These are phyloP conservation scores for Colletotrichum cordylinicola DNA, from an alignment of 2,329 filamentous ascomycete genomes.

Conservation along the genomic window DNA sequence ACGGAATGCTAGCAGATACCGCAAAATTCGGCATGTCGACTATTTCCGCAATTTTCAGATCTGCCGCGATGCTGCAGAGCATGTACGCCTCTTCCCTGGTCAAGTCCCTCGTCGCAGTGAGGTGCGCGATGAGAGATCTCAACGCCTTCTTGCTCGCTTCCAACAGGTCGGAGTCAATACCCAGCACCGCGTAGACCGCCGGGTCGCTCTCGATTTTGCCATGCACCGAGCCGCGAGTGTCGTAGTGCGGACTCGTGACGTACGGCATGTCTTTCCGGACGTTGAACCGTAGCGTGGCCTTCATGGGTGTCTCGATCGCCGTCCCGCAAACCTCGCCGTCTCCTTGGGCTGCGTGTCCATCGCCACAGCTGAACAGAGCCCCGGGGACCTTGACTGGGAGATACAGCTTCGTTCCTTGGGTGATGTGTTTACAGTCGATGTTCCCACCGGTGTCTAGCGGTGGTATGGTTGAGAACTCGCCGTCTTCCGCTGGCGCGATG, in stretches of 20 bases:
- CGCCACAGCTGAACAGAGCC: conserved; percentile 58
- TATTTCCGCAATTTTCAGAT: conserved; percentile 56
- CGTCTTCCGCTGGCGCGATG: conserved; percentile 49
- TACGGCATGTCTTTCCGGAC: conserved; percentile 51
- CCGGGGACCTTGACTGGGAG: conserved; percentile 55
- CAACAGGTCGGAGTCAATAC: conserved; percentile 50
- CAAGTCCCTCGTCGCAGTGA: conserved; percentile 50
- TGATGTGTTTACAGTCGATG: conserved; percentile 57
- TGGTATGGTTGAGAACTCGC: conserved; percentile 54
- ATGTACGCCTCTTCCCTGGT: conserved; percentile 56
- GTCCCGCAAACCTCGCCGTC: conserved; percentile 61
- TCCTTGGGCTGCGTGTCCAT: conserved; percentile 60
- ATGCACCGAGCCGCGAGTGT: conserved; percentile 32
- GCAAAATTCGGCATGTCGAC: conserved; percentile 61
- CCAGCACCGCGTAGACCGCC: conserved; percentile 48
- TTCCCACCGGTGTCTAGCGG: conserved; percentile 59
- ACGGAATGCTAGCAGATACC: conserved; percentile 53
- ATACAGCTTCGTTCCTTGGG: conserved; percentile 50
- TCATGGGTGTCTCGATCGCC: conserved; percentile 61
- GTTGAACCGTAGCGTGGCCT: conserved; percentile 52
- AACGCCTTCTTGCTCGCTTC: conserved; percentile 55
- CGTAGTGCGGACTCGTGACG: conserved; percentile 53
- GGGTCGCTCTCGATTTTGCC: conserved; percentile 28
- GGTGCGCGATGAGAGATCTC: conserved; percentile 53
- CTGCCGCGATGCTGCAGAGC: conserved; percentile 53